phyloP scores from a whole-genome alignment of 2,329 filamentous ascomycete species.

The Colletotrichum coccodes region DNA sequence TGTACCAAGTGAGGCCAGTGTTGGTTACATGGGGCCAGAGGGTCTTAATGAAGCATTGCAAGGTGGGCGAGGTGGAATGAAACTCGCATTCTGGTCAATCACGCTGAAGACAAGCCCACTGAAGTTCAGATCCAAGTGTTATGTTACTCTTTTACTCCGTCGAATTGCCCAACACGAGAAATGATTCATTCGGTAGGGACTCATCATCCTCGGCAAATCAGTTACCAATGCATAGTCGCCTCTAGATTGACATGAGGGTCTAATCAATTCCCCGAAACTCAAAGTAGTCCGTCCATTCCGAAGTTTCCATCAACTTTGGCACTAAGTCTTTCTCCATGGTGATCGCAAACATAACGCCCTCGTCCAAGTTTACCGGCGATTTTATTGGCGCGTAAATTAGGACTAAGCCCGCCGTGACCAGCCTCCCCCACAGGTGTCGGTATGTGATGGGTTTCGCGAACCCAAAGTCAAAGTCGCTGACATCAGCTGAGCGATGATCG shows the following conservation, averaged over 20 bases:
- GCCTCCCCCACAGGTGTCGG: neutral
- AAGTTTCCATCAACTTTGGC: neutral
- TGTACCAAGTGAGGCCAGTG: no score
- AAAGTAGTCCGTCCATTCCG: neutral
- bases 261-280: neutral
- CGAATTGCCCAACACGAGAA: no score
- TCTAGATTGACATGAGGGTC: neutral
- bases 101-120: no score
- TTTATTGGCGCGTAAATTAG: neutral
- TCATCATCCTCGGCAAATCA: neutral
- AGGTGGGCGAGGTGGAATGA: no score
- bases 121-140: no score
- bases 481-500: neutral
- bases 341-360: neutral
- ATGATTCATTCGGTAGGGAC: no score
- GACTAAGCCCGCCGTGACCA: neutral
- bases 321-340: neutral
- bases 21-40: no score
- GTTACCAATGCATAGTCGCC: neutral
- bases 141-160: no score
- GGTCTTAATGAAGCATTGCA: no score
- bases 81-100: no score
- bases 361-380: neutral
- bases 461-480: neutral
- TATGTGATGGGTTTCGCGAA: neutral